A percentile compares a stretch with the other conserved stretches of the same genome.
Evolutionary conservation across 345 rosid genomes (phyloP).

Genomic region (Acer campestre): DNA sequence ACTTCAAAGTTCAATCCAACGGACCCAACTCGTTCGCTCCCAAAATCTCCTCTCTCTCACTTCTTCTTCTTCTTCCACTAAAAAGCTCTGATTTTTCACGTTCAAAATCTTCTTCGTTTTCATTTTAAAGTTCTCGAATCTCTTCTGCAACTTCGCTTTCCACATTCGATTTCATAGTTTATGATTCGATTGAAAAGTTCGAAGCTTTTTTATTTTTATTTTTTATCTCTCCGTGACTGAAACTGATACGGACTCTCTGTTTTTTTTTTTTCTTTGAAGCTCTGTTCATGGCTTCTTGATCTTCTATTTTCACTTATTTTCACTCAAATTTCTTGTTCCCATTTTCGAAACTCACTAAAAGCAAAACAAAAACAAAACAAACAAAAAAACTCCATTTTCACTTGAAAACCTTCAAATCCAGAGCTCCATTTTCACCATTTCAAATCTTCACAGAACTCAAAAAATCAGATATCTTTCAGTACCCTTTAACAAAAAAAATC

Average conservation of each 20-base stretch:
- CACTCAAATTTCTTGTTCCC: background rate
- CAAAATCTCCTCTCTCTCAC: background rate
- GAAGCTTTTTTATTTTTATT: too few species aligned
- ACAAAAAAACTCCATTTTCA: too few species aligned
- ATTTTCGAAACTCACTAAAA: background rate
- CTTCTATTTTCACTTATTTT: background rate
- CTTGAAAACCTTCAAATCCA: too few species aligned
- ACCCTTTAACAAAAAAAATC: background rate
- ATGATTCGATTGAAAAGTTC: too few species aligned
- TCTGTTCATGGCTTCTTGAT: conserved; percentile 3
- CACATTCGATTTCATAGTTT: background rate
- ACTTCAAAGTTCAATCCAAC: conserved; percentile 19
- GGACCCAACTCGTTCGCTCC: conserved; percentile 15
- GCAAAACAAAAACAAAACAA: too few species aligned
- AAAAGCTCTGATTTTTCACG: background rate
- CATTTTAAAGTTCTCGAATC: background rate
- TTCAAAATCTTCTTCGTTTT: background rate
- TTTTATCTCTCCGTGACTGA: background rate
- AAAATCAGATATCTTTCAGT: background rate
- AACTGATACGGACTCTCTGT: background rate
- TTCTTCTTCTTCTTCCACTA: background rate
- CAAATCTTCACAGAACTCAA: background rate
- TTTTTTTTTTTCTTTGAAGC: background rate
- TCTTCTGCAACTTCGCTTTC: background rate
- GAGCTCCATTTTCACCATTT: background rate